Conservation (phyloP, 1,284 basidiomycete species). For the Leccinum variabile region DNA sequence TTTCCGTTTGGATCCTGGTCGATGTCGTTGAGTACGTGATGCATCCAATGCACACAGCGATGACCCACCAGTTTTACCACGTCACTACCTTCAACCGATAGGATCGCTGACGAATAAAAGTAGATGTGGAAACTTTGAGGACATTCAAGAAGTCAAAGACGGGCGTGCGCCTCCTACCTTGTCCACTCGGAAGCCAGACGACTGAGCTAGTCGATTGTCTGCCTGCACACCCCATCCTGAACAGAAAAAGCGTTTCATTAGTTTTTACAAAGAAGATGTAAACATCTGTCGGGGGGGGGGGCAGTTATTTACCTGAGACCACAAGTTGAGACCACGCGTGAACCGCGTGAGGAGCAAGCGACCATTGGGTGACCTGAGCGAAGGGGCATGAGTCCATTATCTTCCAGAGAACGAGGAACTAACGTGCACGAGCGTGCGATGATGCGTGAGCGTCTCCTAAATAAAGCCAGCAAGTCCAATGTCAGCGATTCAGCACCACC, state of each 20-base stretch:
- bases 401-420: neutral
- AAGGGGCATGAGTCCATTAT: neutral
- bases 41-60: neutral
- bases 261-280: neutral
- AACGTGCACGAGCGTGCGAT: slow-evolving; percentile 70
- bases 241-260: slow-evolving; percentile 6
- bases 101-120: slow-evolving; percentile 16
- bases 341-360: slow-evolving; percentile 65
- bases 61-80: slow-evolving; percentile 50
- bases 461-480: too few species aligned
- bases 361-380: slow-evolving; percentile 60
- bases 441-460: slow-evolving; percentile 53
- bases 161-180: slow-evolving; percentile 42
- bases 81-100: slow-evolving; percentile 52
- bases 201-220: slow-evolving; percentile 47
- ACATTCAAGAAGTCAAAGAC: neutral
- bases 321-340: slow-evolving; percentile 67
- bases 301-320: slow-evolving; percentile 58
- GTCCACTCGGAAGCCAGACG: slow-evolving; percentile 67
- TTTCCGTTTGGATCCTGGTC: slow-evolving; percentile 55
- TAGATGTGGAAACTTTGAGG: slow-evolving; percentile 30
- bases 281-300: neutral
- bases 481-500: too few species aligned
- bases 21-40: slow-evolving; percentile 3
- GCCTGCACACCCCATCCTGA: slow-evolving; percentile 70